Evolutionary conservation across 176 grass and related monocot species (phyloP).

Genomic region (Triticum urartu): DNA sequence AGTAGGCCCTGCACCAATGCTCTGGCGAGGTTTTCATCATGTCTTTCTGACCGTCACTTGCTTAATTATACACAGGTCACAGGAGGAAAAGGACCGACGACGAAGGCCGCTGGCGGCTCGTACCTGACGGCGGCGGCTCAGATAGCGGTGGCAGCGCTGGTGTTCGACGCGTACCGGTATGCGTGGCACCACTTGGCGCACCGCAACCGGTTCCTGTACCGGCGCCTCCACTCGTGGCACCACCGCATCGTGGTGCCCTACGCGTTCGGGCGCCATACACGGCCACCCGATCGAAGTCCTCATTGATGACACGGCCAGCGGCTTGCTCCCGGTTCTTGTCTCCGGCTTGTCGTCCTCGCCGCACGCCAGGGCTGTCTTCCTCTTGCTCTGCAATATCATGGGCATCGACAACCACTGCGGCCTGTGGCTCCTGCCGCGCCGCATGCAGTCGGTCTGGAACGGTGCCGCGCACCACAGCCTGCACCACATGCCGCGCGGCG

Average conservation of each 20-base stretch:
- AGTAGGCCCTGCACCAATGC: too few species aligned
- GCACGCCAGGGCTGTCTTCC: not conserved
- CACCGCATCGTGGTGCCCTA: conserved; percentile 33
- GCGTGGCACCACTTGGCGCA: conserved; percentile 35
- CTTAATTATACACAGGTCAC: not conserved
- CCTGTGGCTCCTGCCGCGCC: not conserved
- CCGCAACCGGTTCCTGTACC: conserved; percentile 37
- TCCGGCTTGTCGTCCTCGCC: not conserved
- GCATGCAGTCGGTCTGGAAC: not conserved
- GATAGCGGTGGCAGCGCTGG: conserved; percentile 17
- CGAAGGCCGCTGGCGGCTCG: not conserved
- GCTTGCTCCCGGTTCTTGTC: not conserved
- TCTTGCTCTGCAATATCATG: not conserved
- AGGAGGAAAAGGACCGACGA: not conserved
- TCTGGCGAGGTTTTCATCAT: too few species aligned
- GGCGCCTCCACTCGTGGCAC: conserved; percentile 36
- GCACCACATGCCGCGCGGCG: conserved; percentile 1
- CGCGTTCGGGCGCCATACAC: conserved; percentile 34
- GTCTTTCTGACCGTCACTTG: too few species aligned
- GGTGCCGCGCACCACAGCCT: not conserved
- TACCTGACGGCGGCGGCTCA: not conserved
- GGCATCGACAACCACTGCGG: not conserved
- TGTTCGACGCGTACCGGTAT: conserved; percentile 36
- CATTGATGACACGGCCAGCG: conserved; percentile 20
- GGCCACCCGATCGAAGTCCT: conserved; percentile 34